Conservation (phyloP, 768 basidiomycete species). For the Xerocomellus chrysenteron region DNA sequence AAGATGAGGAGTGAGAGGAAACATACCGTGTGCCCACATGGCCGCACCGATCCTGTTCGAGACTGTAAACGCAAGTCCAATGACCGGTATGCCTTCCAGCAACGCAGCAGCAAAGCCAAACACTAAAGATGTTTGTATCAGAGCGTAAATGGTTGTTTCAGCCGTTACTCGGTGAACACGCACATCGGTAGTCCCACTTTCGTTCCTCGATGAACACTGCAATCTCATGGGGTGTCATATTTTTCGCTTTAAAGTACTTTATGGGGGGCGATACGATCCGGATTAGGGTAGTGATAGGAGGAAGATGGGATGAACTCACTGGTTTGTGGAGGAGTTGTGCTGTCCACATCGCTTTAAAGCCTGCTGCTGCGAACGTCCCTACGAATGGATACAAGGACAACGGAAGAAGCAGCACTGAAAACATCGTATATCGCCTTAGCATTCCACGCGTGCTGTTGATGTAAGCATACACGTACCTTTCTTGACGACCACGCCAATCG, state of each 20-base stretch:
- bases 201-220: constrained; percentile 84
- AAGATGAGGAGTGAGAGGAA: not conserved
- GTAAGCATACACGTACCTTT: constrained; percentile 18
- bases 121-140: constrained; percentile 37
- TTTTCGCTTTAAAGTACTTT: constrained; percentile 83
- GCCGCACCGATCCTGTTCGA: constrained; percentile 90
- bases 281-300: not conserved
- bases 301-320: constrained; percentile 37
- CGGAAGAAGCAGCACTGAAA: constrained; percentile 57
- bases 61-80: constrained; percentile 79
- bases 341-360: constrained; percentile 65
- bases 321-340: constrained; percentile 67
- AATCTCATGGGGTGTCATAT: constrained; percentile 68
- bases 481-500: constrained; percentile 16
- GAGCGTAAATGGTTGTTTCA: not conserved
- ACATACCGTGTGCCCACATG: constrained; percentile 86
- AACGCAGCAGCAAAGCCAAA: constrained; percentile 87
- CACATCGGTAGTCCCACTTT: constrained; percentile 85
- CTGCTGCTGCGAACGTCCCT: constrained; percentile 60
- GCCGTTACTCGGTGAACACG: constrained; percentile 10
- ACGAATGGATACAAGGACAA: constrained; percentile 68
- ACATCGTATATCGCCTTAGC: not conserved
- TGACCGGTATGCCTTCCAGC: constrained; percentile 76
- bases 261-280: not conserved
- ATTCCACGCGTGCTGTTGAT: not conserved